These are phyloP conservation scores for Senna tora DNA, from an alignment of 306 rosid genomes.

Conservation along the genomic window DNA sequence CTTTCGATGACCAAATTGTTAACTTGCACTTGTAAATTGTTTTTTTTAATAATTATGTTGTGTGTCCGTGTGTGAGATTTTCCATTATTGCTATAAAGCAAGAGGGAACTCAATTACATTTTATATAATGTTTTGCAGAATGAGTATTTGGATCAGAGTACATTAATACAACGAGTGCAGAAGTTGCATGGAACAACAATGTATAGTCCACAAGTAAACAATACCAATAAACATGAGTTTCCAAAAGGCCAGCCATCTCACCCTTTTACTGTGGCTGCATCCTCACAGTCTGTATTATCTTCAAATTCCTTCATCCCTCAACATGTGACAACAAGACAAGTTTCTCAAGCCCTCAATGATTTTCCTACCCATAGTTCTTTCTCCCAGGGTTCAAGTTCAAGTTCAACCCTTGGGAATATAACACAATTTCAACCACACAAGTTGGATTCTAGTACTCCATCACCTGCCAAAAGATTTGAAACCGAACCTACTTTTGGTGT, in stretches of 20 bases:
- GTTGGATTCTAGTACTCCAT: constrained; percentile 22
- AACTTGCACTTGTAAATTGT: too few species aligned
- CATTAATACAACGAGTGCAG: constrained; percentile 36
- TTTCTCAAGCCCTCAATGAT: constrained; percentile 23
- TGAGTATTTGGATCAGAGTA: constrained; percentile 46
- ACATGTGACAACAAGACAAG: constrained; percentile 17
- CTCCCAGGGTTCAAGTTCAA: not conserved
- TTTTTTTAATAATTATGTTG: too few species aligned
- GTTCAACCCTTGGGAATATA: constrained; percentile 35
- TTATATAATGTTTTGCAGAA: constrained; percentile 36
- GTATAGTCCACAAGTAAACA: constrained; percentile 15
- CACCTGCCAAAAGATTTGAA: constrained; percentile 39
- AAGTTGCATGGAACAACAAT: constrained; percentile 3
- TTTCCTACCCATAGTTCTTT: constrained; percentile 8
- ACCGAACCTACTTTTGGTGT: constrained; percentile 28
- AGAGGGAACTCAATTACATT: constrained; percentile 1
- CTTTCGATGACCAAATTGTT: too few species aligned
- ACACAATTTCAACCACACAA: constrained; percentile 30
- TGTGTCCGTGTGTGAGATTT: too few species aligned
- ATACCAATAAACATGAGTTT: constrained; percentile 1
- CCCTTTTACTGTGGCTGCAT: constrained; percentile 19
- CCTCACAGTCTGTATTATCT: constrained; percentile 14
- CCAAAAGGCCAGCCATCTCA: constrained; percentile 14
- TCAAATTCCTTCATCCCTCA: constrained; percentile 32
- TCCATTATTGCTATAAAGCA: not conserved